Base-by-base conservation (phyloP, 352 stramenopile species). In the Phytopythium cucurbitacearum region DNA sequence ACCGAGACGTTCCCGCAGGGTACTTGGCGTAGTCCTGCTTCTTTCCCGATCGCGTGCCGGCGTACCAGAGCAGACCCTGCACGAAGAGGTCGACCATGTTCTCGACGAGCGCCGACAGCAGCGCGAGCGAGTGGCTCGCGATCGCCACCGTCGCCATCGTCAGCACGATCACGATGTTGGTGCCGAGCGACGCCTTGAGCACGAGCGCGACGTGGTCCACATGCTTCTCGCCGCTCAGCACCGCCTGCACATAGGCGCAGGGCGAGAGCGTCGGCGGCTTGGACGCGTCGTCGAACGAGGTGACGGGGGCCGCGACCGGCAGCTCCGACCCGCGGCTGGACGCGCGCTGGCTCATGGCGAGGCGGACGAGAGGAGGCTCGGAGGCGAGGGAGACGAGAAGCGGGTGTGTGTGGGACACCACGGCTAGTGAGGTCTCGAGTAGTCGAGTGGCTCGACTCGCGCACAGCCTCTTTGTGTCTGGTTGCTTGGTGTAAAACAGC, bases 81-180 rank as follows among this genome's bases (percentile, higher is more conserved):
- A 89, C 91, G 34, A 97, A 85, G 28, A 98, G 84, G 59, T 98
- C 93, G 16, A 98, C 75, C 64, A 96, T 85, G 50, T 87, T 95
- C 64, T 98, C 91, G 4, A 97, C 72, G 35, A 97, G 66, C 1
- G 93, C 85, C 1, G 91, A 96, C 45, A 98, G 73, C 36, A 98
- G 73, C 11, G 87, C 91, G 42, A 98, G 73, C 45, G 87, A 97
- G 13, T 89, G 64, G 36, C 86, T 96, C 40, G 67, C 53, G 51
- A 89, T 71, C 33, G 71, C 79, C 16, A 96, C 76, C 5, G 87
- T 68, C 4, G 74, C 79, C 79, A 87, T 87, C 42, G 72, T 62
- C n/a, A 82, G 50, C 37, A 89, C 78, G 51, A 89, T 87, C 40
- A 72, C 36, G 42, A 89, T 65, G 64, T 87, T 89, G 3, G 74